These are phyloP conservation scores for Rhizopogon hawkerae DNA, from an alignment of 1,284 basidiomycete species.

Conservation along the genomic window DNA sequence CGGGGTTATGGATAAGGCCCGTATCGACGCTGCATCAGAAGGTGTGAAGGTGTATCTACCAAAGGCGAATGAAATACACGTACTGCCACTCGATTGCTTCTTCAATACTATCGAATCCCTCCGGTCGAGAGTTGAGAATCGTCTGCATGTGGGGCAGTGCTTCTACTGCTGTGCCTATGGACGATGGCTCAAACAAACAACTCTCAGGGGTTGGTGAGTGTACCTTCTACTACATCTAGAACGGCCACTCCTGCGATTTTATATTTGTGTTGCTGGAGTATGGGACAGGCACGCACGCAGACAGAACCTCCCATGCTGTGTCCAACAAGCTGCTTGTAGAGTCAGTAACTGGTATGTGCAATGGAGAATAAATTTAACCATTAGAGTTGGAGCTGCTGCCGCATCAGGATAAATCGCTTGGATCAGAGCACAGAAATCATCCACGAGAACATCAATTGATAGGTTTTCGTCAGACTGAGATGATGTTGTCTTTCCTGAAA, in stretches of 20 bases:
- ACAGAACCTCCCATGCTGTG: slow-evolving; percentile 93
- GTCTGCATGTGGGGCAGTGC: slow-evolving; percentile 86
- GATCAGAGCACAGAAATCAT: slow-evolving; percentile 66
- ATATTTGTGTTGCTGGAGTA: slow-evolving; percentile 61
- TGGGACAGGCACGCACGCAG: slow-evolving; percentile 61
- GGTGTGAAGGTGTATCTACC: neutral
- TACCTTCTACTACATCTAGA: slow-evolving; percentile 94
- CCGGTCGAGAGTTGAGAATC: slow-evolving; percentile 79
- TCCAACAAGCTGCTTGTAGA: slow-evolving; percentile 57
- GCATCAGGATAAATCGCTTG: slow-evolving; percentile 63
- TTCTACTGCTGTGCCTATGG: slow-evolving; percentile 83
- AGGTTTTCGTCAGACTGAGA: slow-evolving; percentile 56
- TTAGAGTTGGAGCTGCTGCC: slow-evolving; percentile 53
- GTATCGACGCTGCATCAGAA: slow-evolving; percentile 8
- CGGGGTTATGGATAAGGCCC: slow-evolving; percentile 69
- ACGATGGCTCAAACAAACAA: slow-evolving; percentile 1
- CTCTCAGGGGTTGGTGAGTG: slow-evolving; percentile 6
- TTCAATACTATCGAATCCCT: slow-evolving; percentile 74
- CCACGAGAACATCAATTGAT: slow-evolving; percentile 59
- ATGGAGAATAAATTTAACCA: slow-evolving; percentile 42
- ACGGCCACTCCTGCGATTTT: slow-evolving; percentile 78
- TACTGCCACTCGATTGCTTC: slow-evolving; percentile 95
- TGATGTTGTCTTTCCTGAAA: slow-evolving; percentile 54
- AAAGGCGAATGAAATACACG: slow-evolving; percentile 27
- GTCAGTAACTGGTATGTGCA: slow-evolving; percentile 1